Base-by-base conservation (phyloP, 306 rosid species). In the Trifolium fragiferum region DNA sequence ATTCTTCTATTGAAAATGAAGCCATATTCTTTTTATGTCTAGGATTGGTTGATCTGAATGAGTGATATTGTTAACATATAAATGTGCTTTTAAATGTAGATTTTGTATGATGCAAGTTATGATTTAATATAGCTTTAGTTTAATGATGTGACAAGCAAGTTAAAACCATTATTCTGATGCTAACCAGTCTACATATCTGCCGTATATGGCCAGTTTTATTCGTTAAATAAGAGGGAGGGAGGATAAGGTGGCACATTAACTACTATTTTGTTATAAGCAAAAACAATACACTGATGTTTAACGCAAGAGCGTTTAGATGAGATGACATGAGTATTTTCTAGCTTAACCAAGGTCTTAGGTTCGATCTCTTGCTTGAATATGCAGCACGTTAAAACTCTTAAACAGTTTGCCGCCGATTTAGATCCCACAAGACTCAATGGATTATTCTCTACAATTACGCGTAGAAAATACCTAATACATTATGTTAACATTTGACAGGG, bases 1-100 rank as follows among this genome's bases (percentile, higher is more conserved):
- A 89, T 40, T 88, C 97, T 64, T 85, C 91, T 49, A 89, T 62
- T 15, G 85, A 80, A 75, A 89, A 91, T 76, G 97, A 91, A 75
- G 92, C 91, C 97, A 91, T 91, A 91, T 91, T 77, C 0, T 57
- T 53, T 35, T 73, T 64, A 15, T 72, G 25, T 32, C 50, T 25
- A n/a, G 6, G 44, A 53, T 59, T 46, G 66, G 47, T 63, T 63
- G 51, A 20, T 76, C 61, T 68, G 62, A 66, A 61, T 54, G 46
- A 70, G 4, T 46, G 50, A 35, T 46, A 10, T 44, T 64, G 35
- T 76, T 10, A 10, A 33, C 63, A 40, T 60, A 15, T 47, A 44
- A 12, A 47, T 32, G 35, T 18, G 70, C 21, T 46, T 74, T 73
- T 60, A 43, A 59, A 44, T 73, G 46, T 37, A 13, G 54, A 55